Evolutionary conservation across 805 yeast species (phyloP), one percentile per base, ranked within the genome.

Genomic region (Kluyveromyces starmeri): DNA sequence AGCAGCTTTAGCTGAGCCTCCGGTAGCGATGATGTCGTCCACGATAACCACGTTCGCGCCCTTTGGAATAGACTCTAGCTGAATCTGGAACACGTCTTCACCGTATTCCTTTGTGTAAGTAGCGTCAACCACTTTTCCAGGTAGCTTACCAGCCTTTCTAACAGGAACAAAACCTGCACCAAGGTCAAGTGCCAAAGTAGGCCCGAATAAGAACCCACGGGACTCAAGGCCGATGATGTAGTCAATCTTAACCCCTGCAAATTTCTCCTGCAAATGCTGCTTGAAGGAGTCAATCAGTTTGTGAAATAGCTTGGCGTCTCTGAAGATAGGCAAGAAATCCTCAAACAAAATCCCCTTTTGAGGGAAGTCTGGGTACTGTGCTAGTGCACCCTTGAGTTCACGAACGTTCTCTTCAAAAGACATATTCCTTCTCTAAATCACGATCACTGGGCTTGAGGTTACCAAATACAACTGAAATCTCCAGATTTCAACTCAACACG

Each of bases 11-110:
- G 98, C 98, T 48, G 94, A 81, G 25, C 99, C 99, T 43, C 97
- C 97, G 24, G 98, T 92, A 32, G 98, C 98, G 57, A 92, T 81
- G 51, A 92, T 86, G 55, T 92, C 99, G 61, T 92, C 99, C 24
- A 92, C 94, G 45, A 92, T 71, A 24, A 89, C 65, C 19, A 92
- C 92, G 39, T 71, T 82, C 31, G 94, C 72, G 24, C 89, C 94
- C 42, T 70, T 69, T 45, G 84, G 80, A 46, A 92, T 75, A 23
- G 89, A 75, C 37, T 73, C 88, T 43, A 70, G 67, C 67, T 92
- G 98, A 62, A 92, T 76, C 59, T 86, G 95, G 55, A 92, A 85
- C 35, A 65, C 71, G 62, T 92, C 99, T 41, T 68, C 64, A 53
- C 97, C 98, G 62, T 92, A 92, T 63, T 92, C 99, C 68, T 92